Evolutionary conservation across 495 filamentous ascomycete species (phyloP).

Genomic region (Podospora pseudocomata): DNA sequence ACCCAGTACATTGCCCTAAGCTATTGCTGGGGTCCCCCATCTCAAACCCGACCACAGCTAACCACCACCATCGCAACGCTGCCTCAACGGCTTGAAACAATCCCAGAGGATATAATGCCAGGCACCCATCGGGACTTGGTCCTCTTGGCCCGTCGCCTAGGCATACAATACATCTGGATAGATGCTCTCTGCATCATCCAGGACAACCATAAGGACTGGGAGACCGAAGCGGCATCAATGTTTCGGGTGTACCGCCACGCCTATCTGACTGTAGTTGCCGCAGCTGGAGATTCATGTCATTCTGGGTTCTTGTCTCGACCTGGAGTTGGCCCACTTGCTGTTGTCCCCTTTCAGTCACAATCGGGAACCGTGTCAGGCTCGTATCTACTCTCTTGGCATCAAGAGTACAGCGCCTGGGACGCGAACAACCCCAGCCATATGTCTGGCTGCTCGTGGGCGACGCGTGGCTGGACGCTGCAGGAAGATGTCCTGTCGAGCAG

Average conservation of each 20-base stretch:
- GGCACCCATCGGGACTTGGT: not conserved
- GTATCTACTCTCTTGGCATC: not conserved
- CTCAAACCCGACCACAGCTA: not conserved
- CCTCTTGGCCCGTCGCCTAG: not conserved
- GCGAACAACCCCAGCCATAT: not conserved
- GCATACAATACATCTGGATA: not conserved
- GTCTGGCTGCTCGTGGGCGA: not conserved
- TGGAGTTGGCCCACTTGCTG: not conserved
- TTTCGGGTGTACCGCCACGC: not conserved
- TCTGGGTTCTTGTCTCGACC: not conserved
- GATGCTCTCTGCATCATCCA: slow-evolving; percentile 1
- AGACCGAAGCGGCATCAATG: not conserved
- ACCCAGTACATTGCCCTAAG: not conserved
- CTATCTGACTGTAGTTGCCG: not conserved
- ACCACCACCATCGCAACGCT: not conserved
- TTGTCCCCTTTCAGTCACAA: not conserved
- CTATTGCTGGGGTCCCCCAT: not conserved
- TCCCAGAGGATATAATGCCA: not conserved
- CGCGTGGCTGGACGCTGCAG: not conserved
- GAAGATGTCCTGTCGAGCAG: not conserved
- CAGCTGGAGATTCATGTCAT: not conserved
- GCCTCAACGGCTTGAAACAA: not conserved
- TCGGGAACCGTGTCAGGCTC: not conserved
- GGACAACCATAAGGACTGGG: not conserved
- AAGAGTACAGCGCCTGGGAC: not conserved